Evolutionary conservation across 352 stramenopile genomes (phyloP).

Genomic region (Lagenidium giganteum): DNA sequence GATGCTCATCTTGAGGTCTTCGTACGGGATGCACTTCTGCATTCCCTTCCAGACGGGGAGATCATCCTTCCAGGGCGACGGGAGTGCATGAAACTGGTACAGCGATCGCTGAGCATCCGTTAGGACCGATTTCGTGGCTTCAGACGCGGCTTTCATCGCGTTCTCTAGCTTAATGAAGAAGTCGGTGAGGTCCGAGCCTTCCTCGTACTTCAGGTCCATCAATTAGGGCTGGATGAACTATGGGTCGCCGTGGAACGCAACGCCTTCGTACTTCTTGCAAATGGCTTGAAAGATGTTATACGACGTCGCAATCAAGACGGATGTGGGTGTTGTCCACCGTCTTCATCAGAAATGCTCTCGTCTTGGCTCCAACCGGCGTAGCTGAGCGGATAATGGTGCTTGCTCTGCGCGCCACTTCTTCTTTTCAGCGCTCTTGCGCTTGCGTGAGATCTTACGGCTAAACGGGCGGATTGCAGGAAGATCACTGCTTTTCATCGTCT

Average conservation of each 20-base stretch:
- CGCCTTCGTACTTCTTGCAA: not conserved
- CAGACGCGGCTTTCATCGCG: not conserved
- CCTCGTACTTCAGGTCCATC: not conserved
- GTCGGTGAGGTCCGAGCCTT: not conserved
- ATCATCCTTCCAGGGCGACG: not conserved
- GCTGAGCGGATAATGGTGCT: too few relatives aligned
- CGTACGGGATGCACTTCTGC: conserved; percentile 2
- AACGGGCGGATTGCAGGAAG: too few relatives aligned
- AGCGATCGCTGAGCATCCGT: not conserved
- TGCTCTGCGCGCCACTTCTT: too few relatives aligned
- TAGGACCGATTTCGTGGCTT: not conserved
- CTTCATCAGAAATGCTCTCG: not conserved
- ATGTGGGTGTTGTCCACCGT: not conserved
- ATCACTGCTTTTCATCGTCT: too few relatives aligned
- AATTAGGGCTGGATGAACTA: not conserved
- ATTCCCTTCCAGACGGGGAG: not conserved
- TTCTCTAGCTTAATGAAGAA: not conserved
- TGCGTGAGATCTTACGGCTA: too few relatives aligned
- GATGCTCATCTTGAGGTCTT: too few relatives aligned
- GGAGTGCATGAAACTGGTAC: not conserved
- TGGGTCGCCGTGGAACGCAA: not conserved
- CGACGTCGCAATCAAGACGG: not conserved
- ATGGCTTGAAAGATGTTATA: not conserved
- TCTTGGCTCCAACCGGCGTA: not conserved
- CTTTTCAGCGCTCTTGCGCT: too few relatives aligned